A percentile compares a stretch with the other conserved stretches of the same genome.
These are phyloP conservation scores for Penicillium silybi DNA, from an alignment of 495 filamentous ascomycete species.

Conservation along the genomic window DNA sequence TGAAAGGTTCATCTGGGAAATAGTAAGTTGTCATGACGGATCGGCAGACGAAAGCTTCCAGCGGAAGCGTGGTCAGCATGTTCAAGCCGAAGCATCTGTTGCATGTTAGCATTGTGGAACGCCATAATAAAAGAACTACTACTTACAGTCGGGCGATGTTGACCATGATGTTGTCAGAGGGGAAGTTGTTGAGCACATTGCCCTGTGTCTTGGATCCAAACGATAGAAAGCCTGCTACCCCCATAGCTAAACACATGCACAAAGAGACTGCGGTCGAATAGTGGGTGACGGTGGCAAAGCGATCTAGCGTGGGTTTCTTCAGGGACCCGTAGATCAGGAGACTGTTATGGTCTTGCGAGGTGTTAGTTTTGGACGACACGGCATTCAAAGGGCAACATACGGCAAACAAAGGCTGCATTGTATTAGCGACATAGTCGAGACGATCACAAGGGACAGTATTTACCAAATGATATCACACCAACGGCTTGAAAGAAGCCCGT, in stretches of 20 bases:
- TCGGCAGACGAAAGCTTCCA: constrained; percentile 95
- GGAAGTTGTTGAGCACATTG: constrained; percentile 98
- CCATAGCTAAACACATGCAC: constrained; percentile 84
- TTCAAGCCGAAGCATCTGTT: constrained; percentile 82
- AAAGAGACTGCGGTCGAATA: constrained; percentile 86
- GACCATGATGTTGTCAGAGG: constrained; percentile 80
- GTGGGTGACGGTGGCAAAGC: constrained; percentile 88
- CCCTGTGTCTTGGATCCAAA: constrained; percentile 90
- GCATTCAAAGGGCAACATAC: constrained; percentile 38
- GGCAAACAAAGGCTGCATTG: constrained; percentile 75
- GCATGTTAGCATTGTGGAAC: constrained; percentile 15
- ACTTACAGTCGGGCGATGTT: constrained; percentile 83
- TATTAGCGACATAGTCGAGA: constrained; percentile 24
- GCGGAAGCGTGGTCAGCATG: constrained; percentile 94
- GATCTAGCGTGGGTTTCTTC: constrained; percentile 88
- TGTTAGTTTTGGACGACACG: constrained; percentile 8
- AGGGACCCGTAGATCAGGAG: constrained; percentile 96
- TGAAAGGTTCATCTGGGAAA: constrained; percentile 75
- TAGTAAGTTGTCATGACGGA: constrained; percentile 96
- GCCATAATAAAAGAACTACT: not conserved
- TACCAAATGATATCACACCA: constrained; percentile 96
- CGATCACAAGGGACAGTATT: constrained; percentile 11
- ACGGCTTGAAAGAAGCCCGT: constrained; percentile 90
- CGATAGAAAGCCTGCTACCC: constrained; percentile 81
- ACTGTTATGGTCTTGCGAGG: constrained; percentile 75